Evolutionary conservation across 2,329 filamentous ascomycete genomes (phyloP), one percentile per base, ranked within the genome.

Genomic region (Colletotrichum echinochloae): DNA sequence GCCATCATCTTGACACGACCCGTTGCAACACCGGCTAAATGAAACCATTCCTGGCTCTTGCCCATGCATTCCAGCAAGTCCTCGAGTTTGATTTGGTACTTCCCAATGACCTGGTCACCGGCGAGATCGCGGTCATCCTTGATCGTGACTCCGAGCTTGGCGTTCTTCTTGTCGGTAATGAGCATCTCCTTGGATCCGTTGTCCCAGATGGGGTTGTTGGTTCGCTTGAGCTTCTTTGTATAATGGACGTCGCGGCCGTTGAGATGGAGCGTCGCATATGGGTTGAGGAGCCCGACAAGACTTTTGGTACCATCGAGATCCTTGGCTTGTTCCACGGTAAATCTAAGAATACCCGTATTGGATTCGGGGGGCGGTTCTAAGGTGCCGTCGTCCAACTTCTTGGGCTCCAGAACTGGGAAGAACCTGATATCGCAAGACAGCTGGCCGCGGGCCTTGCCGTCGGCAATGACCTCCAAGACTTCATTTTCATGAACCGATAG

Each of bases 31-130:
- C 93, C 94, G 54, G 92, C 87, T 35, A 99, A 87, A 72, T 95
- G 94, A 84, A 95, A 99, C 96, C 96, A 99, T 75, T 98, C 94
- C 76, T 97, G 93, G 51, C 96, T 95, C 81, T 97, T 96, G 56
- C 91, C 91, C 89, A 93, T 97, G 79, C 95, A 88, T 66, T 95
- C 94, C 33, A 98, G 83, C 89, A 99, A 92, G 76, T 98, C 95
- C 73, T 97, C 93, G 33, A 99, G 86, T 82, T 95, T 97, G 81
- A 99, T 97, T 80, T 98, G 94, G 80, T 98, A 98, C 33, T 91
- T 95, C 70, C 95, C 96, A 28, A 99, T 84, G 41, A 95, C 88
- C 59, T 94, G 94, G 79, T 99, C 95, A 18, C 90, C 86, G 9
- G 90, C 85, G 65, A 99, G 83, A 64, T 97, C 95, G 73, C 95